Conservation (phyloP, 2,329 filamentous ascomycete genomes). For the Clonostachys chloroleuca region DNA sequence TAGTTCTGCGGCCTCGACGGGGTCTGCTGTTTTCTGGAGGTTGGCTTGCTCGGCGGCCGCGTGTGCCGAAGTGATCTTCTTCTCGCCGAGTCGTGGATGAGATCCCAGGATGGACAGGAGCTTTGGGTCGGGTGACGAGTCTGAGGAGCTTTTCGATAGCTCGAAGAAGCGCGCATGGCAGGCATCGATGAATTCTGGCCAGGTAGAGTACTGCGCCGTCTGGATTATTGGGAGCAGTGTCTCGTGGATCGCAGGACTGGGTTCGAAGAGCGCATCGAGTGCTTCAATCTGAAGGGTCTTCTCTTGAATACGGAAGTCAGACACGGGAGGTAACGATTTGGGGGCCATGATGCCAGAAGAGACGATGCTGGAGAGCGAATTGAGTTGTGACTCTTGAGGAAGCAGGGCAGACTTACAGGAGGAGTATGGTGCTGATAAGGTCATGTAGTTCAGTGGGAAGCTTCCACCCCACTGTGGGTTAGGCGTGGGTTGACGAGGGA, state of each 20-base stretch:
- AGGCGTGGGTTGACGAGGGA: neutral
- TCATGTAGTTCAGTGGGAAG: neutral
- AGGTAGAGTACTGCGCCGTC: slow-evolving; percentile 54
- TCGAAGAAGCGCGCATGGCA: slow-evolving; percentile 59
- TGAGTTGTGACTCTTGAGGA: too few relatives aligned
- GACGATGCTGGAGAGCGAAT: slow-evolving; percentile 9
- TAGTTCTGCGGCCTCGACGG: slow-evolving; percentile 54
- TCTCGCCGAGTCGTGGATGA: slow-evolving; percentile 79
- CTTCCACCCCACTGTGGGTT: neutral
- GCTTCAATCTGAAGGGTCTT: slow-evolving; percentile 37
- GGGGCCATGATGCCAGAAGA: slow-evolving; percentile 9
- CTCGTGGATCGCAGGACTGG: slow-evolving; percentile 68
- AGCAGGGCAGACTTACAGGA: neutral
- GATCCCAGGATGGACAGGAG: slow-evolving; percentile 73
- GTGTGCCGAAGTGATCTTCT: slow-evolving; percentile 76
- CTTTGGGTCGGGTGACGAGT: slow-evolving; percentile 42
- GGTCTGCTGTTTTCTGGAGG: slow-evolving; percentile 37
- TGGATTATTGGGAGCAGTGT: slow-evolving; percentile 66
- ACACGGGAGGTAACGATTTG: slow-evolving; percentile 48
- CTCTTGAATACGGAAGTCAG: slow-evolving; percentile 49
- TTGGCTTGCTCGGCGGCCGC: slow-evolving; percentile 80
- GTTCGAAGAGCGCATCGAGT: slow-evolving; percentile 82
- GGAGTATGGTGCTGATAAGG: neutral
- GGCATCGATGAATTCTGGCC: slow-evolving; percentile 63
- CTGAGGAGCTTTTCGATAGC: slow-evolving; percentile 43